Conservation (phyloP, 2,329 filamentous ascomycete species). For the Fusarium veterinarium region DNA sequence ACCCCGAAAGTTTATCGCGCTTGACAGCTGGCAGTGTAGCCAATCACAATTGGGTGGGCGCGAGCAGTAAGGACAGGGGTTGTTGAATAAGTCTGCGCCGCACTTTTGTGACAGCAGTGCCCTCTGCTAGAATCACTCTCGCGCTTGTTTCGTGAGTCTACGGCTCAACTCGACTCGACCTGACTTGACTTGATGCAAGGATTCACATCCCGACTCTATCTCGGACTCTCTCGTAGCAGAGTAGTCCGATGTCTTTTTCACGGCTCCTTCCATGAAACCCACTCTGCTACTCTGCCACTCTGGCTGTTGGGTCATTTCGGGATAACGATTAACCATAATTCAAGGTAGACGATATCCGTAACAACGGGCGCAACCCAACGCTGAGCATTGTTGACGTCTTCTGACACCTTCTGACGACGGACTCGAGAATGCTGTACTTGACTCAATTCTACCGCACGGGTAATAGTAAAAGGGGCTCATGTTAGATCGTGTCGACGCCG, state of each 20-base stretch:
- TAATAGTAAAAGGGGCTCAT: conserved; percentile 3
- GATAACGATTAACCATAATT: background rate
- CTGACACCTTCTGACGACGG: background rate
- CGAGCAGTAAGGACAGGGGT: conserved; percentile 6
- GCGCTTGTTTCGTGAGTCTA: conserved; percentile 35
- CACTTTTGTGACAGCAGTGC: conserved; percentile 3
- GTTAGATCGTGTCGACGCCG: background rate
- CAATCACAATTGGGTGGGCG: background rate
- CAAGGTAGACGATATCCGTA: background rate
- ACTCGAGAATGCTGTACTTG: background rate
- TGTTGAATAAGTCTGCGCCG: conserved; percentile 8
- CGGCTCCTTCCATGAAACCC: background rate
- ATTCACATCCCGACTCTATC: conserved; percentile 8
- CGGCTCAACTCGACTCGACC: too few species aligned
- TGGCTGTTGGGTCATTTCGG: background rate
- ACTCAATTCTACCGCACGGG: background rate
- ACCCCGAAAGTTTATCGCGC: conserved; percentile 18
- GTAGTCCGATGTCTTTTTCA: background rate
- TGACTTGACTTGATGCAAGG: background rate
- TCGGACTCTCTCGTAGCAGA: conserved; percentile 4
- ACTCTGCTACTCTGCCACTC: background rate
- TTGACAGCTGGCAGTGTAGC: conserved; percentile 13
- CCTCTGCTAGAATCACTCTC: background rate
- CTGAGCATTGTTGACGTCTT: background rate
- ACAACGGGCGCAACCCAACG: background rate